Evolutionary conservation across 805 yeast genomes (phyloP).

Genomic region (Starmera caribaea): DNA sequence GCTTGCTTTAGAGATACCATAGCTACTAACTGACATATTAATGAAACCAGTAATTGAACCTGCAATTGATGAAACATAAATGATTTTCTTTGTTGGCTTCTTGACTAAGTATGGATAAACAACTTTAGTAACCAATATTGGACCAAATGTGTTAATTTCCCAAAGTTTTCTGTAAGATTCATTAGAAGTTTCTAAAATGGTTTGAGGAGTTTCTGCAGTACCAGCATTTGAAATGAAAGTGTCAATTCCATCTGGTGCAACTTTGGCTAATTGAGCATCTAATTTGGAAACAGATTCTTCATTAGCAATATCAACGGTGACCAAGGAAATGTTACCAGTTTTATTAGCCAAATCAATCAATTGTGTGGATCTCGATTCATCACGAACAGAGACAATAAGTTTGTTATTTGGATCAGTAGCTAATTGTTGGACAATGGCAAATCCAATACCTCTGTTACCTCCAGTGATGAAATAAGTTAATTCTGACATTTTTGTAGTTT

Average conservation of each 20-base stretch:
- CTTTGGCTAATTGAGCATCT: background rate
- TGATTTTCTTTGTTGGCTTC: slow-evolving; percentile 8
- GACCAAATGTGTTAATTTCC: slow-evolving; percentile 15
- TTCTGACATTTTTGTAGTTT: slow-evolving; percentile 14
- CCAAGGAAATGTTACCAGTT: slow-evolving; percentile 12
- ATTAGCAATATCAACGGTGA: slow-evolving; percentile 11
- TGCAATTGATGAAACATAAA: slow-evolving; percentile 13
- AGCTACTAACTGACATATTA: slow-evolving; percentile 4
- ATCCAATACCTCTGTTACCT: slow-evolving; percentile 1
- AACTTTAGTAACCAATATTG: slow-evolving; percentile 13
- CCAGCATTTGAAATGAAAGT: slow-evolving; percentile 18
- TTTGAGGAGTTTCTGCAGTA: background rate
- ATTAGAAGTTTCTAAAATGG: background rate
- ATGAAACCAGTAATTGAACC: slow-evolving; percentile 11
- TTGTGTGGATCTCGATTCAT: slow-evolving; percentile 2
- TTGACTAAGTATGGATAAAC: slow-evolving; percentile 12
- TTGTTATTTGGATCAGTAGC: background rate
- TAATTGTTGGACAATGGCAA: background rate
- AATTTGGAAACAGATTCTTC: slow-evolving; percentile 6
- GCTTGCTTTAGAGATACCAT: slow-evolving; percentile 24
- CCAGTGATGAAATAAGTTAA: slow-evolving; percentile 1
- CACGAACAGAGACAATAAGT: slow-evolving; percentile 4
- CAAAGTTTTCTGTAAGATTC: background rate
- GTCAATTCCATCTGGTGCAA: slow-evolving; percentile 14
- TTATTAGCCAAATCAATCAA: slow-evolving; percentile 2